Percentiles rank a stretch among this genome's conserved stretches.
These are phyloP conservation scores for Falciphora oryzae DNA, from an alignment of 2,329 filamentous ascomycete genomes.

Conservation along the genomic window DNA sequence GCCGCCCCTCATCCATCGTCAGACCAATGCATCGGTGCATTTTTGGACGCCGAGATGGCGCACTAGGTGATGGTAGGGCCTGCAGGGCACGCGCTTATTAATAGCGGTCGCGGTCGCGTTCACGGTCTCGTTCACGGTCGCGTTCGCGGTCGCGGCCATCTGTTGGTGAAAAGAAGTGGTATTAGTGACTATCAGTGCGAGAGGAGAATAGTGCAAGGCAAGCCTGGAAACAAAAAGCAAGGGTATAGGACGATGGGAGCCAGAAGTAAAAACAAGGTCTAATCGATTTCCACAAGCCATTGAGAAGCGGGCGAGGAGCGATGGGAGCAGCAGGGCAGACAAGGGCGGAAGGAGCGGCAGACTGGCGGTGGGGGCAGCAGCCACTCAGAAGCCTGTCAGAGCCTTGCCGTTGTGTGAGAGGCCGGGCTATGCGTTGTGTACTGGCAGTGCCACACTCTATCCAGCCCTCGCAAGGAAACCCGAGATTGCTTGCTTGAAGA, in stretches of 20 bases:
- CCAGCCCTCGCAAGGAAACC: not conserved
- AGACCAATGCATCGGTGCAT: not conserved
- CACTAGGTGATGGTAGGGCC: not conserved
- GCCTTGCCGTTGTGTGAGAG: not conserved
- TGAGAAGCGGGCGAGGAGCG: not conserved
- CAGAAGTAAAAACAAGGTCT: not conserved
- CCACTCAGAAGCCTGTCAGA: not conserved
- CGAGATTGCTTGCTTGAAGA: not conserved
- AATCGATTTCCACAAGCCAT: not conserved
- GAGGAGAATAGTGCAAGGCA: not conserved
- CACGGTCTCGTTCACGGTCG: constrained; percentile 5
- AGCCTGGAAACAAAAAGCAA: not conserved
- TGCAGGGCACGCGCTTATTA: not conserved
- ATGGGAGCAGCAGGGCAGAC: not conserved
- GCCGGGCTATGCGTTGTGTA: not conserved
- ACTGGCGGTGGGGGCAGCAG: not conserved
- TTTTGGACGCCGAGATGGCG: too few species aligned
- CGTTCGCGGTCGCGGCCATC: constrained; percentile 7
- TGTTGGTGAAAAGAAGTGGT: constrained; percentile 6
- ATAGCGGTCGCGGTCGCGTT: constrained; percentile 8
- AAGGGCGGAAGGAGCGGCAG: not conserved
- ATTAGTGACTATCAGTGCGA: constrained; percentile 5
- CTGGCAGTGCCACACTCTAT: not conserved
- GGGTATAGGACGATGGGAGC: not conserved
- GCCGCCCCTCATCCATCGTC: not conserved